A percentile compares a stretch with the other conserved stretches of the same genome.
Conservation (phyloP, 257 asterid species). For the Solanum ossicruentum region DNA sequence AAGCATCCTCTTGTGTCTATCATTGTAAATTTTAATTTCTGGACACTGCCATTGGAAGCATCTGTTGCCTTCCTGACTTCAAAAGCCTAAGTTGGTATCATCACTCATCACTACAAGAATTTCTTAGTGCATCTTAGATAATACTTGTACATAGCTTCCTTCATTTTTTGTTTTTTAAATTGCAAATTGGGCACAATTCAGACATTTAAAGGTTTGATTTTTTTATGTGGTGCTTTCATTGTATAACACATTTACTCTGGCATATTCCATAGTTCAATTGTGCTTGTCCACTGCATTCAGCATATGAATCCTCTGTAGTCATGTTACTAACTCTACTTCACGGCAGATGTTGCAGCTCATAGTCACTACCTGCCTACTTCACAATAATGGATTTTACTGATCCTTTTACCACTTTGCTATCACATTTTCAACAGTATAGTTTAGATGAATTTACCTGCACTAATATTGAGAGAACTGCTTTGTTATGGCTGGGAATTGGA, state of each 20-base stretch:
- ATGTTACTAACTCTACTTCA: neutral
- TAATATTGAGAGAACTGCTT: neutral
- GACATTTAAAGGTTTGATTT: neutral
- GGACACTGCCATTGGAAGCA: neutral
- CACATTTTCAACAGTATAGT: neutral
- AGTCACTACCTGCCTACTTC: neutral
- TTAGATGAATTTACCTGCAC: neutral
- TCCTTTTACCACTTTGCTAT: neutral
- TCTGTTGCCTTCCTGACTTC: neutral
- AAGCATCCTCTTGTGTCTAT: neutral
- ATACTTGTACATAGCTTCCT: neutral
- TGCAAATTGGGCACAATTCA: neutral
- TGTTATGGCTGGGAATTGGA: neutral
- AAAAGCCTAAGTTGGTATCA: neutral
- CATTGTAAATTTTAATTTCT: neutral
- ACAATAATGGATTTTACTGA: neutral
- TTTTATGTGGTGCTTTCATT: neutral
- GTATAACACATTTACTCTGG: neutral
- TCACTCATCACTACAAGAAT: neutral
- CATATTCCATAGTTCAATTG: neutral
- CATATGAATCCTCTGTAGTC: neutral
- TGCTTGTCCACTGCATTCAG: neutral
- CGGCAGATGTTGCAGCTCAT: neutral
- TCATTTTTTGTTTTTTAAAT: neutral
- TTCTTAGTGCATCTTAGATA: neutral